Conservation (phyloP, 805 yeast species). For the Saccharomycopsis selenospora region DNA sequence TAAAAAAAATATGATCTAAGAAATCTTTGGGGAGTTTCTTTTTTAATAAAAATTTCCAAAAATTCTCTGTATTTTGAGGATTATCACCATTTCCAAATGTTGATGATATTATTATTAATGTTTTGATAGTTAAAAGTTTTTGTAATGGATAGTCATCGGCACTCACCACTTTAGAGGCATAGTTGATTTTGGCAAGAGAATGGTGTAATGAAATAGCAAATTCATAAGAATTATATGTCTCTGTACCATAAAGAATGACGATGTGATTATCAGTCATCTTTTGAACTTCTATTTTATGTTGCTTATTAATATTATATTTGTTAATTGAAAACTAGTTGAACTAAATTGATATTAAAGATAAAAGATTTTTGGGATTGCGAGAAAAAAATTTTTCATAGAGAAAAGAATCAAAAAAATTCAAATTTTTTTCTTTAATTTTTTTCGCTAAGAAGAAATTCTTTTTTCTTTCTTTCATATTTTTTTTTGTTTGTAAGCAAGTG, state of each 20-base stretch:
- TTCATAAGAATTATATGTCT: constrained; percentile 88
- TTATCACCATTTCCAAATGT: constrained; percentile 96
- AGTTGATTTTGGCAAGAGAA: constrained; percentile 46
- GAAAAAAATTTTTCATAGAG: no score
- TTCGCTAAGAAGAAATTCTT: no score
- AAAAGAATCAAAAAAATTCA: no score
- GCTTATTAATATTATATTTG: no score
- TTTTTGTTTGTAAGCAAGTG: no score
- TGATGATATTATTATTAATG: constrained; percentile 59
- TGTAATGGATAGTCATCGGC: constrained; percentile 56
- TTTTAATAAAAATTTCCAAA: constrained; percentile 69
- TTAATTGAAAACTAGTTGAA: no score
- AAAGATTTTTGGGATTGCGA: no score
- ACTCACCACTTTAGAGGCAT: constrained; percentile 41
- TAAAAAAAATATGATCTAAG: constrained; percentile 52
- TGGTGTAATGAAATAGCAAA: constrained; percentile 60
- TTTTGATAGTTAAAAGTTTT: constrained; percentile 41
- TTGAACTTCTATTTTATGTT: no score
- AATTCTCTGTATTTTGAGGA: constrained; percentile 65
- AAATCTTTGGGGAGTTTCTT: constrained; percentile 56
- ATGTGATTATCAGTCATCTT: constrained; percentile 25
- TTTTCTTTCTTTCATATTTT: no score
- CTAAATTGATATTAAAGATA: no score
- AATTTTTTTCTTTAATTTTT: no score
- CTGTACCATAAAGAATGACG: constrained; percentile 79